phyloP scores from a whole-genome alignment of 2,329 filamentous ascomycete genomes.

The Paramyrothecium roridum region DNA sequence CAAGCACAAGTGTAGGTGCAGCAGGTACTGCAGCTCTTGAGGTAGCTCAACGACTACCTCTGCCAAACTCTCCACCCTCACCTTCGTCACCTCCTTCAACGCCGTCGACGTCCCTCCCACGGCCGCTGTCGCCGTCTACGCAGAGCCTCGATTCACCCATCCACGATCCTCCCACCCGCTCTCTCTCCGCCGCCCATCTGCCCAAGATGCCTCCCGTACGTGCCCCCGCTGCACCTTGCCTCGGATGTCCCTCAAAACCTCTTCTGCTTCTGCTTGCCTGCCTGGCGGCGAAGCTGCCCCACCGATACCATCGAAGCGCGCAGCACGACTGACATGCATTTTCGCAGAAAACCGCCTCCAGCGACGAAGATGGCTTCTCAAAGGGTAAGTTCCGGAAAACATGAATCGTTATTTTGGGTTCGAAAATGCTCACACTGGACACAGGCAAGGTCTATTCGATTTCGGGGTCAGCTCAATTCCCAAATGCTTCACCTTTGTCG shows the following conservation, averaged over 20 bases:
- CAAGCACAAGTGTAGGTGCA: constrained; percentile 11
- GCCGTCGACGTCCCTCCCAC: constrained; percentile 24
- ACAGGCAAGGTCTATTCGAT: constrained; percentile 61
- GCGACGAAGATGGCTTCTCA: constrained; percentile 32
- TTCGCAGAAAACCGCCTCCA: constrained; percentile 28
- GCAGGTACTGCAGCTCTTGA: constrained; percentile 25
- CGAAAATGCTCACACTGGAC: constrained; percentile 14
- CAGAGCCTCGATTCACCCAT: constrained; percentile 19
- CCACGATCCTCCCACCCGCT: constrained; percentile 17
- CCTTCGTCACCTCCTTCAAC: constrained; percentile 26
- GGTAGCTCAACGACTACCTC: constrained; percentile 35
- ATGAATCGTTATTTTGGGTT: constrained; percentile 10
- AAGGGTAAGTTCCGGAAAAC: constrained; percentile 30
- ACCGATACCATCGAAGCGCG: constrained; percentile 10
- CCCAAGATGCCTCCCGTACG: constrained; percentile 57
- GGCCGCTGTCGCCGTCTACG: constrained; percentile 25
- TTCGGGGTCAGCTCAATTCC: constrained; percentile 50
- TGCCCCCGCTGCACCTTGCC: constrained; percentile 19
- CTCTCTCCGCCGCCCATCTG: constrained; percentile 23
- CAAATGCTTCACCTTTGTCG: constrained; percentile 3
- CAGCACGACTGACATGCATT: constrained; percentile 14
- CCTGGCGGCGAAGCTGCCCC: constrained; percentile 2
- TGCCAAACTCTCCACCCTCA: constrained; percentile 38
- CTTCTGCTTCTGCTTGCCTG: constrained; percentile 8
- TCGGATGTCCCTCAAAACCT: constrained; percentile 5